Evolutionary conservation across 2,329 filamentous ascomycete species (phyloP).

Genomic region (Aspergillus uvarum): DNA sequence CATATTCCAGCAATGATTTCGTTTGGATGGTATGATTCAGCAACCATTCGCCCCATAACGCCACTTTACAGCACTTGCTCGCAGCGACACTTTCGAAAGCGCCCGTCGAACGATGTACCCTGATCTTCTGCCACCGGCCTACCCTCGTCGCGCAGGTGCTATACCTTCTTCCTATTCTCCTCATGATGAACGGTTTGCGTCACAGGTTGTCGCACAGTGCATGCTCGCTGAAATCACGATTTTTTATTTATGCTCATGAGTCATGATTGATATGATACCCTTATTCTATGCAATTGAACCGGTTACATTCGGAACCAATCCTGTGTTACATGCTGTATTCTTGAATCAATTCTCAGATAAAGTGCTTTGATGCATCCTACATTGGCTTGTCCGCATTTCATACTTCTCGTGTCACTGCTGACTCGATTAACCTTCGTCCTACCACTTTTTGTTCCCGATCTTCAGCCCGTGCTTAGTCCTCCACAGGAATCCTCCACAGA

Average conservation of each 20-base stretch:
- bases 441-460: background rate
- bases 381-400: background rate
- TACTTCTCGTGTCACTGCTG: background rate
- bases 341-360: background rate
- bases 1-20: conserved; percentile 33
- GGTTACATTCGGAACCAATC: background rate
- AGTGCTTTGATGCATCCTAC: background rate
- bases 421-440: background rate
- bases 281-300: background rate
- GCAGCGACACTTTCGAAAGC: background rate
- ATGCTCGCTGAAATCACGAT: background rate
- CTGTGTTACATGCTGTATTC: background rate
- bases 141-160: background rate
- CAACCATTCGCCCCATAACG: no score
- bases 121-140: background rate
- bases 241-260: conserved; percentile 5
- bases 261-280: conserved; percentile 13
- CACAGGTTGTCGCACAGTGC: background rate
- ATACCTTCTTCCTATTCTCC: background rate
- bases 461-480: background rate
- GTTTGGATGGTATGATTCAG: conserved; percentile 36
- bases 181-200: background rate
- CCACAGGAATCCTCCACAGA: background rate
- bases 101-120: background rate
- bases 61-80: background rate